Base-by-base conservation (phyloP, 805 yeast species). In the Ogataea allantospora region DNA sequence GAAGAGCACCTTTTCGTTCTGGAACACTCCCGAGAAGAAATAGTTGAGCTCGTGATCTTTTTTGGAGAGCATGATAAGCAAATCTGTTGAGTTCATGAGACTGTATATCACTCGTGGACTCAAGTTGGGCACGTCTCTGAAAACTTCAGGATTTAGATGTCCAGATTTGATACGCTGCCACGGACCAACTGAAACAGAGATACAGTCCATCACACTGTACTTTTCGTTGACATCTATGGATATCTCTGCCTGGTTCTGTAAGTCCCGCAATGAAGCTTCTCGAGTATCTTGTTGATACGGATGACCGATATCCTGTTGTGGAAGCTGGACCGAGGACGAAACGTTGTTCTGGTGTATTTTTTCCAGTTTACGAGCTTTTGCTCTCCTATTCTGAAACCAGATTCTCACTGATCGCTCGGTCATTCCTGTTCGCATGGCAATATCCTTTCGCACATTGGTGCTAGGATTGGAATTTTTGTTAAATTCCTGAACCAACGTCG, bases 301-400 rank as follows among this genome's bases (percentile, higher is more conserved):
- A 8, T 14, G 6, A 14, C 29, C n/a, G 33, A 3, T 24, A 8
- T 20, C 16, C 13, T 19, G 34, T 27, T 33, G 31, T n/a, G 31
- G 27, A 12, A 23, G n/a, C 6, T 10, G 27, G 12, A 14, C 26
- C 14, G 38, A n/a, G 6, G 25, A 25, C 14, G 27, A 11, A 10
- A 28, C 36, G 21, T 47, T 53, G 27, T 50, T 46, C 30, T 51
- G 45, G 28, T 54, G 62, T 58, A 71, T 62, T 40, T 80, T 71
- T 50, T 79, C 84, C 52, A 75, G 60, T 60, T 83, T 83, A 53
- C 88, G 70, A 29, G 78, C 71, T 57, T 84, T 85, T 14, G 93
- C 93, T 46, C 97, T 66, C 51, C 89, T 68, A 57, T 88, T 88
- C 60, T 88, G 97, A 54, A 87, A 88, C 96, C 96, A 88, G 28